Percentiles rank a stretch among this genome's conserved stretches.
Conservation (phyloP, 768 basidiomycete species). For the Auricularia heimuer region DNA sequence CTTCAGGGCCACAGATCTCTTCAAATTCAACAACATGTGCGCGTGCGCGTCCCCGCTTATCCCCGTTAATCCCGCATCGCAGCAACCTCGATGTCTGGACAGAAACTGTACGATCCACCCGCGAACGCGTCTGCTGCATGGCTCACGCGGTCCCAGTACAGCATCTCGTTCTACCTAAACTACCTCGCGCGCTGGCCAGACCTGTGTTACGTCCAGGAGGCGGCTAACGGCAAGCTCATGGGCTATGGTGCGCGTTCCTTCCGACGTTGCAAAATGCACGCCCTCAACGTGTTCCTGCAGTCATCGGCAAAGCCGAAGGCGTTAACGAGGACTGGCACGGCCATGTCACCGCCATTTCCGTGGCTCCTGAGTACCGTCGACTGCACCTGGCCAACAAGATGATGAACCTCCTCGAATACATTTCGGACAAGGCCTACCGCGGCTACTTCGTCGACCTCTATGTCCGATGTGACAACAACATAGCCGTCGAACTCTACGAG, state of each 20-base stretch:
- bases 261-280: not conserved
- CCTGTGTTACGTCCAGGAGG: constrained; percentile 73
- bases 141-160: constrained; percentile 48
- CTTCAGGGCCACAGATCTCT: constrained; percentile 82
- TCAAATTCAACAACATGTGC: constrained; percentile 90
- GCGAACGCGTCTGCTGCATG: not conserved
- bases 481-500: constrained; percentile 90
- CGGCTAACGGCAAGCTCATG: constrained; percentile 77
- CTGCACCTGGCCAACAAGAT: constrained; percentile 79
- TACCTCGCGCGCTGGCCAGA: constrained; percentile 92
- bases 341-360: constrained; percentile 90
- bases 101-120: constrained; percentile 61
- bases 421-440: constrained; percentile 70
- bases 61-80: constrained; percentile 10
- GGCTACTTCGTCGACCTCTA: constrained; percentile 94
- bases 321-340: constrained; percentile 71
- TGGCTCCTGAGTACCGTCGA: constrained; percentile 87
- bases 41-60: not conserved
- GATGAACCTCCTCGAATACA: constrained; percentile 77
- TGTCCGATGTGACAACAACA: constrained; percentile 75
- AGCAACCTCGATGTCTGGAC: constrained; percentile 97
- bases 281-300: constrained; percentile 31
- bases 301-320: constrained; percentile 92
- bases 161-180: constrained; percentile 76
- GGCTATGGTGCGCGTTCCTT: constrained; percentile 65